These are phyloP conservation scores for Penicillium bovifimosum DNA, from an alignment of 495 filamentous ascomycete species.

Conservation along the genomic window DNA sequence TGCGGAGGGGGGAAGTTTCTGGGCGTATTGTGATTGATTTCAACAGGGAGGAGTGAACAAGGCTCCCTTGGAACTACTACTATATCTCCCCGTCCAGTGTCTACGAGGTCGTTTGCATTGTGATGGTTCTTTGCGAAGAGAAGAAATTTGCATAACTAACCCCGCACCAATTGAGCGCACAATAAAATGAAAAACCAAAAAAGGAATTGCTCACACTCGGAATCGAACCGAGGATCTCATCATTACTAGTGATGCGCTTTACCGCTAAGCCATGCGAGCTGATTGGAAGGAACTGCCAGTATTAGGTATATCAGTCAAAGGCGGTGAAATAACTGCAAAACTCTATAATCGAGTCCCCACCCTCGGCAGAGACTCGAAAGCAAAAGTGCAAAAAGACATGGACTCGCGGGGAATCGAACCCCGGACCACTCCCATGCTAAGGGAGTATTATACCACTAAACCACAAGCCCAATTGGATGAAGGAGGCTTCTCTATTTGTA, in stretches of 20 bases:
- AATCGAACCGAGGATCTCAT: slow-evolving; percentile 1
- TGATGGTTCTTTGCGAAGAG: not conserved
- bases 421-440: slow-evolving; percentile 52
- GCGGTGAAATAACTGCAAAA: too few species aligned
- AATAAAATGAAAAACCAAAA: not conserved
- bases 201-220: not conserved
- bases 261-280: not conserved
- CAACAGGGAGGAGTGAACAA: slow-evolving; percentile 26
- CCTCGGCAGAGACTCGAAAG: not conserved
- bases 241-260: slow-evolving; percentile 1
- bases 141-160: too few species aligned
- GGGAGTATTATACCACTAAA: slow-evolving; percentile 44
- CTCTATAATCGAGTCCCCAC: too few species aligned
- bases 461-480: slow-evolving; percentile 32
- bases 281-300: not conserved
- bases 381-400: slow-evolving; percentile 11
- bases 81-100: too few species aligned
- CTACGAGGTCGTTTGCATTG: not conserved
- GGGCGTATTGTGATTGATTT: slow-evolving; percentile 48
- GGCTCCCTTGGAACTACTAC: too few species aligned
- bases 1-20: slow-evolving; percentile 39
- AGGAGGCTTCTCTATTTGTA: not conserved
- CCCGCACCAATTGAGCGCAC: too few species aligned
- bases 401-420: slow-evolving; percentile 54
- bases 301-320: not conserved